Evolutionary conservation across 2,329 filamentous ascomycete species (phyloP).

Genomic region (Aureobasidium pullulans): DNA sequence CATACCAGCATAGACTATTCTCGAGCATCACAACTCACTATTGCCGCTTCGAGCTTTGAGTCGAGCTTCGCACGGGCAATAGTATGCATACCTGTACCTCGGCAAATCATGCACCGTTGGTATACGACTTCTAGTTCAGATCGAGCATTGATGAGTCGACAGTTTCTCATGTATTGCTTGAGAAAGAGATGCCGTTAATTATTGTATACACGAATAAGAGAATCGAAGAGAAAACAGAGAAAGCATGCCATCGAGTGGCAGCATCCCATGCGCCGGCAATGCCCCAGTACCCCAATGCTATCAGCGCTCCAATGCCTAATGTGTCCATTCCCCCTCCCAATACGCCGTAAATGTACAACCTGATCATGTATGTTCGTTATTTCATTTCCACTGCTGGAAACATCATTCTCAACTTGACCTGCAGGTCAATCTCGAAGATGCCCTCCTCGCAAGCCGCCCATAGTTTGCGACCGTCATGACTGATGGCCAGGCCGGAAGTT

Average conservation of each 20-base stretch:
- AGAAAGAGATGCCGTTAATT: background rate
- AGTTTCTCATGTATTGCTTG: background rate
- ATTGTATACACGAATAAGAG: background rate
- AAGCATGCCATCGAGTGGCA: background rate
- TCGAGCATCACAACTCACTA: background rate
- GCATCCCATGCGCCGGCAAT: background rate
- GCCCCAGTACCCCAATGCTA: background rate
- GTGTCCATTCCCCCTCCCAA: background rate
- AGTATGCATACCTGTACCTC: too few relatives aligned
- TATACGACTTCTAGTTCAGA: background rate
- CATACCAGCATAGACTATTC: background rate
- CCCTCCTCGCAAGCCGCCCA: constrained; percentile 56
- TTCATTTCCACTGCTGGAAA: constrained; percentile 34
- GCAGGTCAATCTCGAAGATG: constrained; percentile 66
- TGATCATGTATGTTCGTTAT: constrained; percentile 17
- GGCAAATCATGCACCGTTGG: too few relatives aligned
- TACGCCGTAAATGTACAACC: background rate
- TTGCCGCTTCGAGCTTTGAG: background rate
- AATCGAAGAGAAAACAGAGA: background rate
- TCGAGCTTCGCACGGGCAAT: too few relatives aligned
- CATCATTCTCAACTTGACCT: constrained; percentile 52
- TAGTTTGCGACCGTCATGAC: constrained; percentile 38
- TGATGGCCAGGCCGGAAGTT: constrained; percentile 43
- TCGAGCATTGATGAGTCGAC: background rate
- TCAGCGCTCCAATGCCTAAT: background rate